phyloP scores from a whole-genome alignment of 148 eudicot genomes.

The Cornus controversa region DNA sequence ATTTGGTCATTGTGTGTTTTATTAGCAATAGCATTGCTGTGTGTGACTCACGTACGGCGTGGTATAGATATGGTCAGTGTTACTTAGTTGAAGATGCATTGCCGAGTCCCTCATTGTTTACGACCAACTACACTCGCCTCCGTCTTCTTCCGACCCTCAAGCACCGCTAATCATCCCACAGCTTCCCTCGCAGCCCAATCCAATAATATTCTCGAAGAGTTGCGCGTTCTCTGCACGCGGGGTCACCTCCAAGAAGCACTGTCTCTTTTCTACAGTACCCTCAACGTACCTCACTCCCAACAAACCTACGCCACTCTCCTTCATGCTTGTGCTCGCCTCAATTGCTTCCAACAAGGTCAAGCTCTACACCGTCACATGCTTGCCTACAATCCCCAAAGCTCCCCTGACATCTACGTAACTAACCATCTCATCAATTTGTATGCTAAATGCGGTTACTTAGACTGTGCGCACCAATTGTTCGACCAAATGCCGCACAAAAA shows the following conservation, averaged over 20 bases:
- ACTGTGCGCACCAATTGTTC: slow-evolving; percentile 27
- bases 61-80: too few species aligned
- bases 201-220: neutral
- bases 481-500: slow-evolving; percentile 41
- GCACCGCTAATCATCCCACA: neutral
- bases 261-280: slow-evolving; percentile 11
- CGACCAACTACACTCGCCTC: slow-evolving; percentile 12
- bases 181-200: neutral
- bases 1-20: too few species aligned
- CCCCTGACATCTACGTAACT: slow-evolving; percentile 2
- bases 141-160: neutral
- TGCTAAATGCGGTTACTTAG: slow-evolving; percentile 29
- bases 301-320: slow-evolving; percentile 16
- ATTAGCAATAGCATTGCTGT: too few species aligned
- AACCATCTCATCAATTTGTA: slow-evolving; percentile 39
- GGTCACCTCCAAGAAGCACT: slow-evolving; percentile 20
- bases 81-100: too few species aligned
- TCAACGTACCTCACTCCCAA: slow-evolving; percentile 2
- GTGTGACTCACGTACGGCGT: too few species aligned
- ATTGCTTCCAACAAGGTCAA: slow-evolving; percentile 8
- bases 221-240: slow-evolving; percentile 9
- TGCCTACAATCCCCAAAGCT: slow-evolving; percentile 8
- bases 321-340: slow-evolving; percentile 17
- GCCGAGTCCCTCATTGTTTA: too few species aligned
- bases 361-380: slow-evolving; percentile 17